These are phyloP conservation scores for Exidia glandulosa DNA, from an alignment of 768 basidiomycete species.

Conservation along the genomic window DNA sequence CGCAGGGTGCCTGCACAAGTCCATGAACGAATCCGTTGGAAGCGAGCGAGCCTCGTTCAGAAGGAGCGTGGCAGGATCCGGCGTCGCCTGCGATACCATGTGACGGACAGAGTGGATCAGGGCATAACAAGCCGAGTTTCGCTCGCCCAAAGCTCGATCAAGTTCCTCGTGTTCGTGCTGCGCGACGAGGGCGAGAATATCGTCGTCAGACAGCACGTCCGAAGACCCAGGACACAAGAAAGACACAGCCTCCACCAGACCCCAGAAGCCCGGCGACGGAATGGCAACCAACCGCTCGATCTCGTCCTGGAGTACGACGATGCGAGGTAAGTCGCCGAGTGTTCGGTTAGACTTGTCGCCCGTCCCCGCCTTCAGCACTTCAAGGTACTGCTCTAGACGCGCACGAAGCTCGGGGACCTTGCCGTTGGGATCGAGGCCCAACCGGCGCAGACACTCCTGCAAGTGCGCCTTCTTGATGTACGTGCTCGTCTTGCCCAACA, in stretches of 20 bases:
- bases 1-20: constrained; percentile 29
- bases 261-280: constrained; percentile 39
- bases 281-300: constrained; percentile 34
- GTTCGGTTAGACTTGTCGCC: constrained; percentile 15
- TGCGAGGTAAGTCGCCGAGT: constrained; percentile 32
- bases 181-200: constrained; percentile 25
- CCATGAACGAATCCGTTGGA: constrained; percentile 30
- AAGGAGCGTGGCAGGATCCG: constrained; percentile 19
- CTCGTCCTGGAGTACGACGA: constrained; percentile 35
- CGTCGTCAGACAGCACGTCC: constrained; percentile 29
- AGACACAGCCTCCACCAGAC: constrained; percentile 29
- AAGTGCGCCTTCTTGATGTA: constrained; percentile 25
- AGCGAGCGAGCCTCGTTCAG: constrained; percentile 33
- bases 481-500: constrained; percentile 25
- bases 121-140: constrained; percentile 26
- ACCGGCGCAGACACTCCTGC: constrained; percentile 28
- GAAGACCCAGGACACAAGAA: constrained; percentile 6
- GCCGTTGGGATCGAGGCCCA: constrained; percentile 28
- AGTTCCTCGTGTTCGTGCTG: constrained; percentile 11
- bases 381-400: constrained; percentile 27
- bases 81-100: constrained; percentile 12
- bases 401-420: constrained; percentile 26
- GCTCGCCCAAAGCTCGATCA: constrained; percentile 17
- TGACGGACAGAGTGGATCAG: constrained; percentile 25
- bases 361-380: constrained; percentile 22